phyloP scores from a whole-genome alignment of 179 eudicot genomes.

The Spergularia azorica region DNA sequence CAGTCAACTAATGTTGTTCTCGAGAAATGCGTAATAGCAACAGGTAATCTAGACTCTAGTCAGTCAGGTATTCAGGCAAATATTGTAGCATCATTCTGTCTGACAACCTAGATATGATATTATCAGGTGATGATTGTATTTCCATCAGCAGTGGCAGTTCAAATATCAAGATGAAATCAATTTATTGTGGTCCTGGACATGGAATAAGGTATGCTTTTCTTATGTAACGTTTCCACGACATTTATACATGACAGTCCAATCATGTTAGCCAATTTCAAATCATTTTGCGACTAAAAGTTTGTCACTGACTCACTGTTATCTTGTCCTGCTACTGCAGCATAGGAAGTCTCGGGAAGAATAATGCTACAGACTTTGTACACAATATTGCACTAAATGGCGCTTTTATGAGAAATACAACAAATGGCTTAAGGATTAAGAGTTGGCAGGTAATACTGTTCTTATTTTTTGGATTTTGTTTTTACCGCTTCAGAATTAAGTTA shows the following conservation, averaged over 20 bases:
- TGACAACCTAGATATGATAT: slow-evolving; percentile 7
- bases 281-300: not conserved
- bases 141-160: slow-evolving; percentile 86
- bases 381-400: slow-evolving; percentile 65
- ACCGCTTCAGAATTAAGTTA: not conserved
- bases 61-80: not conserved
- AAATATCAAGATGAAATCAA: slow-evolving; percentile 75
- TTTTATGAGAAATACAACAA: slow-evolving; percentile 57
- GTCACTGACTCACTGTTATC: not conserved
- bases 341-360: slow-evolving; percentile 84
- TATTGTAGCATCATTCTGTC: not conserved
- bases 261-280: not conserved
- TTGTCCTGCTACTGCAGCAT: slow-evolving; percentile 54
- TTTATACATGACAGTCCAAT: not conserved
- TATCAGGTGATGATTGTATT: slow-evolving; percentile 80
- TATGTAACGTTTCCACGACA: not conserved
- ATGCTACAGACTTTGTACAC: slow-evolving; percentile 62
- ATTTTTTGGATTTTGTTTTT: not conserved
- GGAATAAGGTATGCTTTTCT: slow-evolving; percentile 66
- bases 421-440: slow-evolving; percentile 86
- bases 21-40: slow-evolving; percentile 55
- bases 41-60: slow-evolving; percentile 42
- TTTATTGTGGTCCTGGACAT: slow-evolving; percentile 92
- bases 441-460: slow-evolving; percentile 62
- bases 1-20: slow-evolving; percentile 66